These are phyloP conservation scores for Lagenaria siceraria DNA, from an alignment of 306 rosid genomes.

Conservation along the genomic window DNA sequence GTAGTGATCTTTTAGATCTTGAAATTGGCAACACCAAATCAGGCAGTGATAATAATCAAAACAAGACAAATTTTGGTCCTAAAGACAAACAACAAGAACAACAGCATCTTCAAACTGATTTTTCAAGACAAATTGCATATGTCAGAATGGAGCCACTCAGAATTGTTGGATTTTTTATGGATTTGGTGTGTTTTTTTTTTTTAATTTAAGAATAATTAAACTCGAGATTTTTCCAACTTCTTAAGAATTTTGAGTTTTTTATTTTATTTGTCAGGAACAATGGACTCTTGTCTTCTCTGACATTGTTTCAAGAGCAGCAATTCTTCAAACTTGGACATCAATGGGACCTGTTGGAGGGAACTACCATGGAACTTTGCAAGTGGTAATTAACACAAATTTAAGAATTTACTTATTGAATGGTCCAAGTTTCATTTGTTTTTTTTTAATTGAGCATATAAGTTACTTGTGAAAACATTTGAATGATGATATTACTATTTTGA, in stretches of 20 bases:
- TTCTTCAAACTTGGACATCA: slow-evolving; percentile 49
- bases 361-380: slow-evolving; percentile 60
- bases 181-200: slow-evolving; percentile 35
- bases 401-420: background rate
- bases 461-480: no score
- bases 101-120: background rate
- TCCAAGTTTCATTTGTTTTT: no score
- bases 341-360: slow-evolving; percentile 44
- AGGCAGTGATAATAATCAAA: background rate
- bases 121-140: background rate
- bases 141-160: slow-evolving; percentile 26
- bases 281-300: slow-evolving; percentile 53
- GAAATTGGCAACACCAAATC: slow-evolving; percentile 1
- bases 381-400: slow-evolving; percentile 29
- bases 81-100: background rate
- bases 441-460: no score
- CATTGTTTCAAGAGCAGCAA: slow-evolving; percentile 58
- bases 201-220: background rate
- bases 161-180: slow-evolving; percentile 76
- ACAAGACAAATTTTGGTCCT: background rate
- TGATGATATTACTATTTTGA: no score
- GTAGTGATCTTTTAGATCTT: slow-evolving; percentile 13
- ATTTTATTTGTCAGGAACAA: slow-evolving; percentile 33
- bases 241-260: background rate
- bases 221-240: background rate